phyloP scores from a whole-genome alignment of 495 filamentous ascomycete species.

The Hypoxylon intermedium region DNA sequence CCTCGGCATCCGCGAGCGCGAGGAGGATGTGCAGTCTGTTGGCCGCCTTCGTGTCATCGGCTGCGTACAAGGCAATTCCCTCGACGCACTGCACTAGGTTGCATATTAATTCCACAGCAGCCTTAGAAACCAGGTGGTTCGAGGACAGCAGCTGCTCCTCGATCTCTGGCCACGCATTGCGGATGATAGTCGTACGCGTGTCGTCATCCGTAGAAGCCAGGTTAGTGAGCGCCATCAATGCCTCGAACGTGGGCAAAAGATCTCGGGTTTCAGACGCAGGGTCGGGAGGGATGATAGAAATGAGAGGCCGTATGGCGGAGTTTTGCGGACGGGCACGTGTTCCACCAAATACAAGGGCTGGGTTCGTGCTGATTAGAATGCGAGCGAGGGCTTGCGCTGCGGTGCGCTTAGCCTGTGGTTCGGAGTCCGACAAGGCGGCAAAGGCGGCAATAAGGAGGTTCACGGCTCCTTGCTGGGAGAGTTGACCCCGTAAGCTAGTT shows the following conservation, averaged over 20 bases:
- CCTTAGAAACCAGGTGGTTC: constrained; percentile 79
- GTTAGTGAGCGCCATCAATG: constrained; percentile 90
- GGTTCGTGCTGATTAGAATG: constrained; percentile 88
- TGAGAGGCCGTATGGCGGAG: constrained; percentile 78
- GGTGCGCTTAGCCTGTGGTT: constrained; percentile 60
- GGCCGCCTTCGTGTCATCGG: constrained; percentile 67
- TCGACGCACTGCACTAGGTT: constrained; percentile 84
- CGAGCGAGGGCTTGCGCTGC: constrained; percentile 89
- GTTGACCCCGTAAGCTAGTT: constrained; percentile 71
- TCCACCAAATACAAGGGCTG: constrained; percentile 80
- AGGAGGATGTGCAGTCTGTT: constrained; percentile 82
- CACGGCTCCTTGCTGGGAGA: constrained; percentile 90
- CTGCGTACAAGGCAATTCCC: constrained; percentile 77
- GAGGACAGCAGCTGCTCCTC: constrained; percentile 83
- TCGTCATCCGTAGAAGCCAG: constrained; percentile 80
- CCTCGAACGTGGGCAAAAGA: constrained; percentile 89
- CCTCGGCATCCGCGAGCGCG: constrained; percentile 85
- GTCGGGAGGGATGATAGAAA: constrained; percentile 69
- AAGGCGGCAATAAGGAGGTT: constrained; percentile 78
- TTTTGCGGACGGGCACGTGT: constrained; percentile 74
- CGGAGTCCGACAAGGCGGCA: constrained; percentile 61
- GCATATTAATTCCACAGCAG: constrained; percentile 87
- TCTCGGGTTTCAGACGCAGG: constrained; percentile 70
- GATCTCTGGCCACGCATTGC: constrained; percentile 71
- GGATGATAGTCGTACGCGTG: constrained; percentile 73